Conservation (phyloP, 192 early-diverging fungal genomes). For the Backusella liffmaniae region DNA sequence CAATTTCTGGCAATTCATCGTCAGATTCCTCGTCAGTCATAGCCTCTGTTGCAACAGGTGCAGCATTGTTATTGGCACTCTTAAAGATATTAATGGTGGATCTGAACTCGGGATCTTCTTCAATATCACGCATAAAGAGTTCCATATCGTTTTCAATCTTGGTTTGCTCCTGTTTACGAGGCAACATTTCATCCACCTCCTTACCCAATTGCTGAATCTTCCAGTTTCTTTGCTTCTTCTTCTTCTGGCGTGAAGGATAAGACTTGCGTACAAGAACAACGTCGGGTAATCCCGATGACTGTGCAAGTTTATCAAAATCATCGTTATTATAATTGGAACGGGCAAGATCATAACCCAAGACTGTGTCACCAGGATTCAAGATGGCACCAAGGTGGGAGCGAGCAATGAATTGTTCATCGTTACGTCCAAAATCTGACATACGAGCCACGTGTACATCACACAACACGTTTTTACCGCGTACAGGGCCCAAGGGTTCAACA, state of each 20-base stretch:
- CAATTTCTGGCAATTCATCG: slow-evolving; percentile 88
- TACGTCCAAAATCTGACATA: slow-evolving; percentile 73
- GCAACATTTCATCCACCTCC: slow-evolving; percentile 84
- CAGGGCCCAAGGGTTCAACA: slow-evolving; percentile 78
- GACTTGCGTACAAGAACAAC: slow-evolving; percentile 91
- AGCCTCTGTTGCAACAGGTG: slow-evolving; percentile 27
- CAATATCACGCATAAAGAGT: slow-evolving; percentile 94
- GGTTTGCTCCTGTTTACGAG: slow-evolving; percentile 74
- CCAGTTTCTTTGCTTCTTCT: slow-evolving; percentile 86
- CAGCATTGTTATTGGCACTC: slow-evolving; percentile 30
- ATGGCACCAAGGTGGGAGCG: slow-evolving; percentile 92
- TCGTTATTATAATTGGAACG: slow-evolving; percentile 92
- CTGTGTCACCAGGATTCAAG: slow-evolving; percentile 89
- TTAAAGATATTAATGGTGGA: slow-evolving; percentile 95
- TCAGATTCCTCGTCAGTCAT: slow-evolving; percentile 48
- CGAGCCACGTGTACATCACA: slow-evolving; percentile 88
- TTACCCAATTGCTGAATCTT: slow-evolving; percentile 85
- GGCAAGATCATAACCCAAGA: slow-evolving; percentile 85
- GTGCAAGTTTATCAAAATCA: slow-evolving; percentile 65
- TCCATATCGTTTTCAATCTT: slow-evolving; percentile 89
- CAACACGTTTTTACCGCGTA: slow-evolving; percentile 73
- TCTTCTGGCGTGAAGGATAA: slow-evolving; percentile 87
- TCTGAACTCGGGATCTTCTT: slow-evolving; percentile 97
- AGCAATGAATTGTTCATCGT: slow-evolving; percentile 84
- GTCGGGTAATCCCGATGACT: slow-evolving; percentile 67